Conservation (phyloP, 1,284 basidiomycete species). For the Cutaneotrichosporon sp. region DNA sequence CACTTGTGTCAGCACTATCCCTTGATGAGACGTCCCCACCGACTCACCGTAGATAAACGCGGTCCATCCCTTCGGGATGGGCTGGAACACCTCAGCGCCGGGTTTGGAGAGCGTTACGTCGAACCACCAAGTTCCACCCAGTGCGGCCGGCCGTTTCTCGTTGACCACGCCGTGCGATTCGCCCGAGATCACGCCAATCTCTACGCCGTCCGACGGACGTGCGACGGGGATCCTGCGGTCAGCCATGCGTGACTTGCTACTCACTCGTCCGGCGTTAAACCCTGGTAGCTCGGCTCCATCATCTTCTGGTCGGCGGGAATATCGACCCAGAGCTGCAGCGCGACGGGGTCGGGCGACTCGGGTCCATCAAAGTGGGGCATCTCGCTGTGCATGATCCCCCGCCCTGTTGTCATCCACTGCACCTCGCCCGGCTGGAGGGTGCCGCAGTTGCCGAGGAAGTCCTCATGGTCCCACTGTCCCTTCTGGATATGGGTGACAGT, state of each 20-base stretch:
- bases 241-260: neutral
- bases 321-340: slow-evolving; percentile 92
- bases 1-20: slow-evolving; percentile 11
- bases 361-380: slow-evolving; percentile 63
- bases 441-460: slow-evolving; percentile 82
- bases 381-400: slow-evolving; percentile 65
- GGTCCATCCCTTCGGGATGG: slow-evolving; percentile 77
- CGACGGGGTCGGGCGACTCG: slow-evolving; percentile 37
- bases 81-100: slow-evolving; percentile 69
- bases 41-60: slow-evolving; percentile 67
- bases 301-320: slow-evolving; percentile 82
- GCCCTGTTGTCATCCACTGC: slow-evolving; percentile 90
- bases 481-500: slow-evolving; percentile 76
- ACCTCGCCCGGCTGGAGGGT: slow-evolving; percentile 73
- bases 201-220: slow-evolving; percentile 61
- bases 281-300: slow-evolving; percentile 56
- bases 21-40: neutral
- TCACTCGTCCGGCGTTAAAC: slow-evolving; percentile 35
- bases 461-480: slow-evolving; percentile 72
- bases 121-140: slow-evolving; percentile 90
- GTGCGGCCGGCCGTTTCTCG: slow-evolving; percentile 46
- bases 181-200: slow-evolving; percentile 69
- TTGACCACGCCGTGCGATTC: slow-evolving; percentile 67
- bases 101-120: slow-evolving; percentile 63
- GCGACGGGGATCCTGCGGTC: slow-evolving; percentile 66